Percentiles rank a stretch among this genome's conserved stretches.
phyloP scores from a whole-genome alignment of 2,329 filamentous ascomycete genomes.

The Westerdykella ornata region DNA sequence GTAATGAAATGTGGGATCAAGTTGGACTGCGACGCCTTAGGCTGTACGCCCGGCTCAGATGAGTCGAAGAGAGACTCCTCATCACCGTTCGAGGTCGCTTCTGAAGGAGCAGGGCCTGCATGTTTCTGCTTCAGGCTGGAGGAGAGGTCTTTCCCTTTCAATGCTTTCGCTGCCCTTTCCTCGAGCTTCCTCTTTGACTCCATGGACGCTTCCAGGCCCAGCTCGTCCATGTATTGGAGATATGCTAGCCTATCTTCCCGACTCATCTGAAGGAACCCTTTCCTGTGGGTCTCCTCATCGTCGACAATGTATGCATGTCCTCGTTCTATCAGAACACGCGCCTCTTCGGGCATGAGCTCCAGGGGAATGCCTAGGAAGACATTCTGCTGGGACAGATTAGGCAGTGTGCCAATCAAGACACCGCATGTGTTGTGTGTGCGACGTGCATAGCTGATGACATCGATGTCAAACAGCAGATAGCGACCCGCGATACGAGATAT shows the following conservation, averaged over 20 bases:
- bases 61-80: constrained; percentile 24
- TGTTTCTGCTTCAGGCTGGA: constrained; percentile 12
- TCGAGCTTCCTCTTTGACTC: constrained; percentile 45
- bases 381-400: constrained; percentile 91
- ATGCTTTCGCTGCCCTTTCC: constrained; percentile 44
- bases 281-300: constrained; percentile 63
- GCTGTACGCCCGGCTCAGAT: constrained; percentile 2
- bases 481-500: constrained; percentile 75
- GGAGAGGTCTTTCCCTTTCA: constrained; percentile 44
- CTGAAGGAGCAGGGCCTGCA: constrained; percentile 6
- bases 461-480: constrained; percentile 84
- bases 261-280: constrained; percentile 54
- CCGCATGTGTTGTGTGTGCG: constrained; percentile 77
- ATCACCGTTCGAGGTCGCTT: constrained; percentile 6
- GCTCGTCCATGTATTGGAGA: constrained; percentile 49
- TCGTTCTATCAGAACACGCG: constrained; percentile 68
- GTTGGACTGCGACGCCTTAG: constrained; percentile 8
- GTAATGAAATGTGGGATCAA: constrained; percentile 37
- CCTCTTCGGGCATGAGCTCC: constrained; percentile 88
- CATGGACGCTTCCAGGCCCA: constrained; percentile 48
- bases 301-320: constrained; percentile 74
- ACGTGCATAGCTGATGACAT: constrained; percentile 70
- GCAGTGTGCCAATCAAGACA: constrained; percentile 77
- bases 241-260: constrained; percentile 57
- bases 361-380: constrained; percentile 84